Evolutionary conservation across 1,139 yeast species (phyloP).

Genomic region (Candida freyschussii): DNA sequence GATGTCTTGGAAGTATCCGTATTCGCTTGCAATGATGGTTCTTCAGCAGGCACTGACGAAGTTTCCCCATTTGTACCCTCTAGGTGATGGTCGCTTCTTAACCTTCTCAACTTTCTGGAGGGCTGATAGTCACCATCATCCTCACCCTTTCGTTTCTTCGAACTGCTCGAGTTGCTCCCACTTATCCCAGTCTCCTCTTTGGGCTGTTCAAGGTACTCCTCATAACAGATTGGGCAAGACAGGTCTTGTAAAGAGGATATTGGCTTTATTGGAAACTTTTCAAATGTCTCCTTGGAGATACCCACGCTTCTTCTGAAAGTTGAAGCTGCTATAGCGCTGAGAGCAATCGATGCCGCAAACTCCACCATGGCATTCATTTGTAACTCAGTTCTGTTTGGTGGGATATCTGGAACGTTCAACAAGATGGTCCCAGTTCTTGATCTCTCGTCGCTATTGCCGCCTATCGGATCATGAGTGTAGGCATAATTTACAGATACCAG

Average conservation of each 20-base stretch:
- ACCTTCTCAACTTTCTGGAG: conserved; percentile 7
- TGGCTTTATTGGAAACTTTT: conserved; percentile 38
- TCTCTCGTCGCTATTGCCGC: conserved; percentile 3
- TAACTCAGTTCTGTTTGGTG: conserved; percentile 29
- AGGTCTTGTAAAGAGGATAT: conserved; percentile 32
- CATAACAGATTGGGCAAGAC: conserved; percentile 68
- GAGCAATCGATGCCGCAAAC: conserved; percentile 66
- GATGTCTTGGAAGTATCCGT: too few relatives aligned
- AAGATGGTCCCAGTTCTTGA: conserved; percentile 49
- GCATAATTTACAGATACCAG: conserved; percentile 35
- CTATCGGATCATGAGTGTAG: conserved; percentile 19
- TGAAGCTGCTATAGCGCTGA: conserved; percentile 50
- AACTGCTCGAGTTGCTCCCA: too few relatives aligned
- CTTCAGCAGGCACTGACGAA: too few relatives aligned
- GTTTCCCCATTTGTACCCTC: too few relatives aligned
- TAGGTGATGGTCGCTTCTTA: background rate
- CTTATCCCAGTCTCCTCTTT: too few relatives aligned
- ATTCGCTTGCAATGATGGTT: too few relatives aligned
- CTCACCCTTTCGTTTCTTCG: conserved; percentile 11
- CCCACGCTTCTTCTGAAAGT: conserved; percentile 30
- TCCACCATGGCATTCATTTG: conserved; percentile 48
- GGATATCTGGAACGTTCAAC: conserved; percentile 60
- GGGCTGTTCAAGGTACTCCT: too few relatives aligned
- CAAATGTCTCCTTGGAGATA: conserved; percentile 47
- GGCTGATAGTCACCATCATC: conserved; percentile 14